Evolutionary conservation across 2,329 filamentous ascomycete genomes (phyloP).

Genomic region (Fusarium sp.): DNA sequence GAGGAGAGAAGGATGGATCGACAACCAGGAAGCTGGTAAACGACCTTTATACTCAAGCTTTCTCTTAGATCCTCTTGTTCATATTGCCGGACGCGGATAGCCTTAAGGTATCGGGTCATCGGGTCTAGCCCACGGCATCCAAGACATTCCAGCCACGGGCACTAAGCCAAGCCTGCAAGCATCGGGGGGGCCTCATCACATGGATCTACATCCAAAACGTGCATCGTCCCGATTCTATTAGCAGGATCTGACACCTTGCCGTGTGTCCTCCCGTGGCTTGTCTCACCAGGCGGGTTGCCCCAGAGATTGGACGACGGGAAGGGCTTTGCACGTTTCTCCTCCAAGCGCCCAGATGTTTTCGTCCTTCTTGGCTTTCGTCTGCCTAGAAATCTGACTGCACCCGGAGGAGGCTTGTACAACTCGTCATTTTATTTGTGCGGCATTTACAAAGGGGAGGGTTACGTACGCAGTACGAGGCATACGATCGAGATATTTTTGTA

Average conservation of each 20-base stretch:
- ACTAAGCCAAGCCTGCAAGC: conserved; percentile 10
- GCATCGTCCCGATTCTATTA: background rate
- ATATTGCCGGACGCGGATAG: conserved; percentile 17
- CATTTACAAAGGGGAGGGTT: background rate
- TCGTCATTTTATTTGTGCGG: background rate
- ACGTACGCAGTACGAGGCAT: background rate
- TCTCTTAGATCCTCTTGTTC: background rate
- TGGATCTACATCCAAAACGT: background rate
- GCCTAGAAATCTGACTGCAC: background rate
- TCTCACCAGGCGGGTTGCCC: background rate
- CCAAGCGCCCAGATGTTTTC: background rate
- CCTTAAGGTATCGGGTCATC: conserved; percentile 6
- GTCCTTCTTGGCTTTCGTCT: background rate
- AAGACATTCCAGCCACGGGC: conserved; percentile 35
- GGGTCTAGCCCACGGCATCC: background rate
- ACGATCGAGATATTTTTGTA: background rate
- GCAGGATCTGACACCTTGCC: background rate
- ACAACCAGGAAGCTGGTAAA: background rate
- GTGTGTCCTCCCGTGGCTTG: background rate
- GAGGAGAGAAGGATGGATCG: background rate
- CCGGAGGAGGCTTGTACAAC: background rate
- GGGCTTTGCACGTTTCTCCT: background rate
- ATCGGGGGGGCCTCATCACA: background rate
- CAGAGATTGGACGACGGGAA: background rate
- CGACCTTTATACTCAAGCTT: background rate